Percentiles rank a stretch among this genome's conserved stretches.
Conservation (phyloP, 441 rosid genomes). For the Eruca vesicaria region DNA sequence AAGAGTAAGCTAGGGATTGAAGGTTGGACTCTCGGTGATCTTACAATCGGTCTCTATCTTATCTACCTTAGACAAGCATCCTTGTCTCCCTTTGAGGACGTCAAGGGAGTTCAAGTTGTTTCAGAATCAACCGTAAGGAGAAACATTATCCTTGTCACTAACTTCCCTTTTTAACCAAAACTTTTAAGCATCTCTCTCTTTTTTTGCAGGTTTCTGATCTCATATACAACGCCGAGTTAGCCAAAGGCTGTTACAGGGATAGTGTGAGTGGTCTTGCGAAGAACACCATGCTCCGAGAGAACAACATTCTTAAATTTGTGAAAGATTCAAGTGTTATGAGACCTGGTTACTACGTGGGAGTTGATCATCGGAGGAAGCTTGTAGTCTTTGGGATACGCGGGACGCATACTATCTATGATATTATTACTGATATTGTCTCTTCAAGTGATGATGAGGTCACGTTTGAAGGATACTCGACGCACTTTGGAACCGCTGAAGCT, state of each 20-base stretch:
- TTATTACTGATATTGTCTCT: conserved; percentile 78
- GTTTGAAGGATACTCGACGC: conserved; percentile 87
- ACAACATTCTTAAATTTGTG: conserved; percentile 69
- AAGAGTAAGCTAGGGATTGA: conserved; percentile 80
- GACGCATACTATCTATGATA: conserved; percentile 82
- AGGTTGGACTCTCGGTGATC: conserved; percentile 95
- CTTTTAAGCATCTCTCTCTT: background rate
- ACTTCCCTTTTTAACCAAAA: background rate
- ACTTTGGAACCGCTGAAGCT: conserved; percentile 94
- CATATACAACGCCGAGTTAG: conserved; percentile 83
- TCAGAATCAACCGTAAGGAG: conserved; percentile 69
- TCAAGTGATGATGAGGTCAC: conserved; percentile 77
- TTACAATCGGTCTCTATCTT: conserved; percentile 81
- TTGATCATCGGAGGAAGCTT: conserved; percentile 76
- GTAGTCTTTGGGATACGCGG: conserved; percentile 83
- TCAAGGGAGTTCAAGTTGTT: conserved; percentile 61
- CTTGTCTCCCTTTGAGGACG: conserved; percentile 60
- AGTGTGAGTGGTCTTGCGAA: conserved; percentile 57
- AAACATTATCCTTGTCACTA: conserved; percentile 19
- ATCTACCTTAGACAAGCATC: conserved; percentile 88
- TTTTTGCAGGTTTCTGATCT: conserved; percentile 71
- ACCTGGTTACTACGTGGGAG: conserved; percentile 85
- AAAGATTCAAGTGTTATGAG: conserved; percentile 83
- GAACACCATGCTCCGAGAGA: conserved; percentile 82
- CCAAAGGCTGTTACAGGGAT: conserved; percentile 76